A percentile compares a stretch with the other conserved stretches of the same genome.
phyloP scores from a whole-genome alignment of 345 rosid genomes.

The Lenwebbia sp. region DNA sequence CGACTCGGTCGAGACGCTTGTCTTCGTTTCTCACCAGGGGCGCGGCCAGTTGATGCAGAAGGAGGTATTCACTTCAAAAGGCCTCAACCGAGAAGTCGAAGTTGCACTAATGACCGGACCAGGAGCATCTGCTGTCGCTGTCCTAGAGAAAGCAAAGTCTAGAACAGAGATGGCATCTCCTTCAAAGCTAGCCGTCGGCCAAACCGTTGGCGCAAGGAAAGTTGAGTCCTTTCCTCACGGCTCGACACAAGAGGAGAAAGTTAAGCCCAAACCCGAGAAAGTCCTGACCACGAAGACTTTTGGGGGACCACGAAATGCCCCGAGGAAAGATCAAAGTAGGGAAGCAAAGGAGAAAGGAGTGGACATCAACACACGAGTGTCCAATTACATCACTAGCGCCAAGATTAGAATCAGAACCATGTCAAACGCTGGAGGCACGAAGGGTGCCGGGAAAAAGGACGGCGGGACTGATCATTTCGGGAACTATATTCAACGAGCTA shows the following conservation, averaged over 20 bases:
- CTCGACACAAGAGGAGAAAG: not conserved
- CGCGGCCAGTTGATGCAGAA: not conserved
- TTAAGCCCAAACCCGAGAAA: not conserved
- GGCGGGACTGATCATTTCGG: slow-evolving; percentile 6
- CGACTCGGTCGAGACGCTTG: not conserved
- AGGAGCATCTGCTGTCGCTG: not conserved
- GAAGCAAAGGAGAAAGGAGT: not conserved
- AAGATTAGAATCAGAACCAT: slow-evolving; percentile 11
- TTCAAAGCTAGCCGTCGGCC: not conserved
- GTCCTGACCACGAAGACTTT: not conserved
- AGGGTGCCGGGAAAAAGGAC: not conserved
- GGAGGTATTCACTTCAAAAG: not conserved
- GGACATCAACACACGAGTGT: slow-evolving; percentile 10
- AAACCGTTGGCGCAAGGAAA: not conserved
- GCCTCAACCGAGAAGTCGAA: not conserved
- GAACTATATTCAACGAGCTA: slow-evolving; percentile 13
- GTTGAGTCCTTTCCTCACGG: not conserved
- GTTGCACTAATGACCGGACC: not conserved
- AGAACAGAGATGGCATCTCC: not conserved
- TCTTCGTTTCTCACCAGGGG: not conserved
- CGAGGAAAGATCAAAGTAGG: not conserved
- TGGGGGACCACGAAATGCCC: not conserved
- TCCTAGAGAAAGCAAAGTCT: not conserved
- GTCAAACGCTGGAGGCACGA: slow-evolving; percentile 4
- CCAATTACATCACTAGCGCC: slow-evolving; percentile 11